Conservation (phyloP, 345 rosid species). For the Mangifera indica region DNA sequence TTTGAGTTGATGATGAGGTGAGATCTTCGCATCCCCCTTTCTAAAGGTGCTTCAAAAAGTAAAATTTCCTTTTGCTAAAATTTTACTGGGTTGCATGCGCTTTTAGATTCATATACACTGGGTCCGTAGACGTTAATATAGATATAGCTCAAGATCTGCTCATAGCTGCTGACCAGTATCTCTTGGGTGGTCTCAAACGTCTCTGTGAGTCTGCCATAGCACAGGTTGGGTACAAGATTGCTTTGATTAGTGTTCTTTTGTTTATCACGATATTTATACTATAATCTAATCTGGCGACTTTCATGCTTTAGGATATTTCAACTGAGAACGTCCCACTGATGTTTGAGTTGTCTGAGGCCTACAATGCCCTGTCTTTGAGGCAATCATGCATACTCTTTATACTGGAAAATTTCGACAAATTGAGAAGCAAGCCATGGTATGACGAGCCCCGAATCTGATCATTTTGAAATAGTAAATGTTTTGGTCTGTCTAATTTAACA, state of each 20-base stretch:
- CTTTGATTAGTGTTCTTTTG: neutral
- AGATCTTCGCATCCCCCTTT: neutral
- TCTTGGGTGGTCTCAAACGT: conserved; percentile 67
- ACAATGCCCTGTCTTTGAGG: conserved; percentile 53
- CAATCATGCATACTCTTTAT: conserved; percentile 65
- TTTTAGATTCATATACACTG: conserved; percentile 70
- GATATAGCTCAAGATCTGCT: conserved; percentile 70
- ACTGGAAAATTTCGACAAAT: conserved; percentile 47
- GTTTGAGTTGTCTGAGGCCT: conserved; percentile 70
- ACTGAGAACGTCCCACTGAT: conserved; percentile 53
- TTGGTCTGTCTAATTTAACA: neutral
- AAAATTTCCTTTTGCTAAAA: conserved; percentile 3
- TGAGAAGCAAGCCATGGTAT: conserved; percentile 64
- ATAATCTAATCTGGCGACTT: neutral
- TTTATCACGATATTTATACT: too few relatives aligned
- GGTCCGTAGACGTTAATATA: conserved; percentile 42
- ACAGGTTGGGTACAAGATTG: conserved; percentile 38
- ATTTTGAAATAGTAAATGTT: neutral
- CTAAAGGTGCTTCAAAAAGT: neutral
- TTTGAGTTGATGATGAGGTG: conserved; percentile 81
- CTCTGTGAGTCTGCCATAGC: conserved; percentile 67
- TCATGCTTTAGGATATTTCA: conserved; percentile 44
- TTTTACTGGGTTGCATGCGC: conserved; percentile 4
- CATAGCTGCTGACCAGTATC: conserved; percentile 83
- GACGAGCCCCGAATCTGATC: neutral